Conservation (phyloP, 306 rosid genomes). For the Malus sieversii region DNA sequence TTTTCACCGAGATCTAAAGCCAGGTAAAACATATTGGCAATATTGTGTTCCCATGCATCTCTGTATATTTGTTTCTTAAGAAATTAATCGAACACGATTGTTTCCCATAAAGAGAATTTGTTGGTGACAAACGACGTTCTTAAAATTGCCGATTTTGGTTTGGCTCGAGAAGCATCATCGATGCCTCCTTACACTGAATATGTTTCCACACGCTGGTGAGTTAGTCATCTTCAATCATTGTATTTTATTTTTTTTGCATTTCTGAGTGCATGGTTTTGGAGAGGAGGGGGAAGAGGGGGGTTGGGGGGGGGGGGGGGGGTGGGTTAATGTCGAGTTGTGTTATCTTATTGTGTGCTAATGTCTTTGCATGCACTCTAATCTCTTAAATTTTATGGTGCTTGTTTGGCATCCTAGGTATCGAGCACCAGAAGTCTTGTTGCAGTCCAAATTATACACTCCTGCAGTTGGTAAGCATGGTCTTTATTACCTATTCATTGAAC, state of each 20-base stretch:
- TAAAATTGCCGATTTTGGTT: conserved; percentile 83
- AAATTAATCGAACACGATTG: conserved; percentile 4
- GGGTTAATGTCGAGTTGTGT: conserved; percentile 2
- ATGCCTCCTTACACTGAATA: conserved; percentile 90
- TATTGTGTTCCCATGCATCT: not conserved
- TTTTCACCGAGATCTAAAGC: conserved; percentile 85
- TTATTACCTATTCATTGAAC: conserved; percentile 6
- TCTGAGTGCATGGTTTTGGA: conserved; percentile 4
- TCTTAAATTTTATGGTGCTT: conserved; percentile 7
- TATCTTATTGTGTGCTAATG: not conserved
- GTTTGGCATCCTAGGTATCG: conserved; percentile 52
- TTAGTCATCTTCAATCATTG: conserved; percentile 7
- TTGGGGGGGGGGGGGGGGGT: conserved; percentile 37
- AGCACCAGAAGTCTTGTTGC: conserved; percentile 86
- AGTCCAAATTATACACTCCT: conserved; percentile 59
- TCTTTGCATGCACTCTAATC: not conserved
- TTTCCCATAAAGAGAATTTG: conserved; percentile 52
- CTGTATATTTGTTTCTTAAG: conserved; percentile 2
- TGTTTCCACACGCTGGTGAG: conserved; percentile 94
- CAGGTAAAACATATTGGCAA: conserved; percentile 35
- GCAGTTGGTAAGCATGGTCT: conserved; percentile 62
- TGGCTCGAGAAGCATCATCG: conserved; percentile 81
- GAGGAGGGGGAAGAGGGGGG: conserved; percentile 20
- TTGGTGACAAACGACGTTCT: conserved; percentile 68
- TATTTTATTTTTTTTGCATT: not conserved